Base-by-base conservation (phyloP, 441 rosid genomes). In the Melastoma candidum region DNA sequence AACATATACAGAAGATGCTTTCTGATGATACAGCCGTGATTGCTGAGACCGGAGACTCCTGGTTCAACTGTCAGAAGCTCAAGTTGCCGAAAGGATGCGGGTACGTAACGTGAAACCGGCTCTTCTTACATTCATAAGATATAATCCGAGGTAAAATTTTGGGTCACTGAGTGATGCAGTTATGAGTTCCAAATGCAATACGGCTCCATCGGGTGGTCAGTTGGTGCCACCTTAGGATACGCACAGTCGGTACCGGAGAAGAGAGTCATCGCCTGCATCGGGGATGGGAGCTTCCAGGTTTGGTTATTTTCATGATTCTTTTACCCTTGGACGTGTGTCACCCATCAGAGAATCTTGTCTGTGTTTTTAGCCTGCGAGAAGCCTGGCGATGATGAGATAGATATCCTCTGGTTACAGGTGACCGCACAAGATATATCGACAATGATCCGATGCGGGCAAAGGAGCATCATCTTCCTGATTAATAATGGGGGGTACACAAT, bases 31-130 rank as follows among this genome's bases (percentile, higher is more conserved):
- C 87, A 6, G 92, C 92, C 7, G 90, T 90, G 70, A 79, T 90
- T 66, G 95, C 96, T 49, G 97, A 90, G 66, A 87, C 97, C 0
- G 97, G 96, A 25, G 97, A 90, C 71, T 90, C 96, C 12, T 90
- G 97, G 97, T 90, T 90, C 52, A 90, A 87, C 51, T 87, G 97
- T 63, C 97, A 82, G 81, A 90, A 90, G 68, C 92, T 90, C 32
- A 84, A 71, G 77, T 68, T 90, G 57, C 96, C 97, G 0, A 48
- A 51, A 57, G 97, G 84, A 72, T 90, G 97, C 44, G 95, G 97
- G 92, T 90, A 59, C 64, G 66, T 12, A 11, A 79, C 63, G 12
- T 14, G 47, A 36, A 36, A 36, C 41, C 7, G 6, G 41, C 41
- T 36, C 41, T 36, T 36, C 41, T 36, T 36, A 36, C 41, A 36